Base-by-base conservation (phyloP, 345 rosid species). In the Fremontodendron californicum region DNA sequence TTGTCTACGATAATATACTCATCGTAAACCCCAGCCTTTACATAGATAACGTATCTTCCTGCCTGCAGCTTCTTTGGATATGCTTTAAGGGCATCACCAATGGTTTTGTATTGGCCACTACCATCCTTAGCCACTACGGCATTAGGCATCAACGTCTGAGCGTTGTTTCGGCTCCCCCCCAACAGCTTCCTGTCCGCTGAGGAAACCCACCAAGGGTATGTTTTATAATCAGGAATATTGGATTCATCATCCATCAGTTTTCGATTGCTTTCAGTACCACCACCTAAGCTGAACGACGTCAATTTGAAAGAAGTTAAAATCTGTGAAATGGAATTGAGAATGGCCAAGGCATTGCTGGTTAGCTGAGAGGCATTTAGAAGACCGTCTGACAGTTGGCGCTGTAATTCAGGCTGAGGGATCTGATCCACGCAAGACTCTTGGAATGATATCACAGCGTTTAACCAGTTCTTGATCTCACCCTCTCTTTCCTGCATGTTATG, bases 1-100 rank as follows among this genome's bases (percentile, higher is more conserved):
- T 84, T 88, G 9, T 84, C 83, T 18, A 93, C 80, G 0, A 79
- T 75, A 13, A 91, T 70, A 21, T 81, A 73, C 73, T 91, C 93
- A 13, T 75, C 21, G 73, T 93, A 91, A 43, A 82, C 13, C 60
- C 94, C 98, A 19, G 89, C 92, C 86, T 91, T 91, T 2, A 91
- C 90, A 54, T 91, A 87, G 45, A 90, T 87, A 75, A 89, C 81
- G 45, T 85, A 89, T 69, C 90, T 77, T 5, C 89, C n/a, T n/a
- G n/a, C 90, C 2, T 9, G 18, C 2, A 12, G 71, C 65, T 82
- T 79, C 71, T 82, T 82, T 0, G 81, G 85, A 11, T 81, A 79
- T 31, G 39, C 42, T 58, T 31, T 12, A 3, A 89, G 81, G 49
- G 91, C 89, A 7, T 71, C 83, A 16, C 35, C 68, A 4, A 87